Conservation (phyloP, 345 rosid genomes). For the Salix viminalis region DNA sequence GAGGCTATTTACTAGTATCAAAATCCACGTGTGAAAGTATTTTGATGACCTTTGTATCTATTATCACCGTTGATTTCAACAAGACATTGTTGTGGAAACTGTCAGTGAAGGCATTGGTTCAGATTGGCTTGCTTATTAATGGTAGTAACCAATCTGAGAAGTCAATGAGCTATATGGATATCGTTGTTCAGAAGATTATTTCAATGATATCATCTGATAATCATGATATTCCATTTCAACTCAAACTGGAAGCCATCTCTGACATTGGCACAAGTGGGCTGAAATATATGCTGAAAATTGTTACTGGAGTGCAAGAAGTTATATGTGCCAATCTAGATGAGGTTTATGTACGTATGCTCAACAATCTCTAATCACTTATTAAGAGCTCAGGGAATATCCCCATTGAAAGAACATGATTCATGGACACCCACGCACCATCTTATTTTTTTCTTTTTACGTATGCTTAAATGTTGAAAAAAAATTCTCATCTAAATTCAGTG, state of each 20-base stretch:
- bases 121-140: conserved; percentile 62
- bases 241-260: conserved; percentile 58
- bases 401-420: conserved; percentile 5
- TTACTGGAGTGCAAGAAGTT: conserved; percentile 59
- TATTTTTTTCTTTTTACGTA: not conserved
- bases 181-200: conserved; percentile 55
- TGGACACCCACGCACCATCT: not conserved
- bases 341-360: conserved; percentile 52
- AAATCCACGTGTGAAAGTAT: conserved; percentile 58
- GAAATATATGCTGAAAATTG: conserved; percentile 51
- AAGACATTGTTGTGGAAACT: conserved; percentile 54
- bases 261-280: conserved; percentile 54
- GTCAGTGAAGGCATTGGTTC: conserved; percentile 63
- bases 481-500: not conserved
- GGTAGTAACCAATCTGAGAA: conserved; percentile 49
- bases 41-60: conserved; percentile 49
- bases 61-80: conserved; percentile 40
- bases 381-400: conserved; percentile 13
- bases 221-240: conserved; percentile 43
- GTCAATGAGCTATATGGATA: conserved; percentile 46
- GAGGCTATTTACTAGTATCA: conserved; percentile 43
- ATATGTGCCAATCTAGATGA: conserved; percentile 49
- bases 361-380: conserved; percentile 6
- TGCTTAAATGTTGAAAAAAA: not conserved
- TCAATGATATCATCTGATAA: conserved; percentile 44